These are phyloP conservation scores for Chlorella sp. DNA, from an alignment of 139 green algal species.

Conservation along the genomic window DNA sequence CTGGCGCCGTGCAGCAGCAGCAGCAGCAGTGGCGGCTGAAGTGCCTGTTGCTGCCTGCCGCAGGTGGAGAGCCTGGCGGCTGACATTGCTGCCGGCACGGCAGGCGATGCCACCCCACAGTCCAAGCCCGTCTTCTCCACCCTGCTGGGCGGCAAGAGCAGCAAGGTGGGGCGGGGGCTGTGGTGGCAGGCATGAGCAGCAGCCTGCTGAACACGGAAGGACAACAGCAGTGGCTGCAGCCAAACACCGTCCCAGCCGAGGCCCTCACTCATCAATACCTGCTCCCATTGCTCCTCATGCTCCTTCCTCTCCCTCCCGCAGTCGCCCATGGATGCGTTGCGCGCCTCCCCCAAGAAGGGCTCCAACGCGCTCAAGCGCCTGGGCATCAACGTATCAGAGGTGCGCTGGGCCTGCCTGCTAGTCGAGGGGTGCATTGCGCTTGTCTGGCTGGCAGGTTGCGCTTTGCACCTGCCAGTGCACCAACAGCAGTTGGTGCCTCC, in stretches of 20 bases:
- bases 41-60: background rate
- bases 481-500: no score
- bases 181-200: no score
- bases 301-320: no score
- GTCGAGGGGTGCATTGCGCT: background rate
- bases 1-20: background rate
- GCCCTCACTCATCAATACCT: no score
- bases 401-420: background rate
- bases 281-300: no score
- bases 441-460: background rate
- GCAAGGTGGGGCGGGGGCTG: background rate
- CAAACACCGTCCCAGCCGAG: no score
- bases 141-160: constrained; percentile 20
- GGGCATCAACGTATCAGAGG: constrained; percentile 15
- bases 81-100: constrained; percentile 1
- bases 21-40: no score
- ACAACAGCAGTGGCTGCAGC: no score
- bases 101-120: constrained; percentile 2
- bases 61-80: constrained; percentile 32
- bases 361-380: constrained; percentile 34
- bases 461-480: no score
- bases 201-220: no score
- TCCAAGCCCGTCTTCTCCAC: constrained; percentile 13
- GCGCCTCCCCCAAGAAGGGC: background rate
- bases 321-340: background rate